Conservation (phyloP, 2,329 filamentous ascomycete species). For the Rosellinia necatrix region DNA sequence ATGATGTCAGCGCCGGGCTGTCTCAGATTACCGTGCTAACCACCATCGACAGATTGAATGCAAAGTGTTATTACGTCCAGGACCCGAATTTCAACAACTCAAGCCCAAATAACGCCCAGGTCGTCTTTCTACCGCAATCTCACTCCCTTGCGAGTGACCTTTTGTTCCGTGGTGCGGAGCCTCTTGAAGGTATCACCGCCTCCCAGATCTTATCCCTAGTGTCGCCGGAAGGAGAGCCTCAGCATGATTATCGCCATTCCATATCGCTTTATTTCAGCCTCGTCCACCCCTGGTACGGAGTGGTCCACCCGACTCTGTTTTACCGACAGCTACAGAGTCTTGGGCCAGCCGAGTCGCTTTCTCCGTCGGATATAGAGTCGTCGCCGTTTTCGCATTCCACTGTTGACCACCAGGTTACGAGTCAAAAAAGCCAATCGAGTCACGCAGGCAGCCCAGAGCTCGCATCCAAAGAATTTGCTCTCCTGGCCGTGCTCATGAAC, state of each 20-base stretch:
- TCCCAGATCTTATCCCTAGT: slow-evolving; percentile 47
- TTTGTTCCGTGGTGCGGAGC: slow-evolving; percentile 37
- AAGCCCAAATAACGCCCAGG: slow-evolving; percentile 32
- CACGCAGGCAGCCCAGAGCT: slow-evolving; percentile 25
- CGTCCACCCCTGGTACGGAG: slow-evolving; percentile 49
- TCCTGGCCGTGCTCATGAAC: slow-evolving; percentile 50
- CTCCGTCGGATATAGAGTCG: slow-evolving; percentile 27
- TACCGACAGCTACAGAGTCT: slow-evolving; percentile 37
- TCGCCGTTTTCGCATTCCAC: slow-evolving; percentile 28
- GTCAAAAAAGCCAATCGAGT: slow-evolving; percentile 18
- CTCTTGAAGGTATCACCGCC: slow-evolving; percentile 43
- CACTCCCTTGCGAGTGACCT: slow-evolving; percentile 36
- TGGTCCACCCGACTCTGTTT: slow-evolving; percentile 48
- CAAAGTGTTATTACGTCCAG: slow-evolving; percentile 41
- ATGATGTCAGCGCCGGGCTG: neutral
- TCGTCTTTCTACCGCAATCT: slow-evolving; percentile 39
- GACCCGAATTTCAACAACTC: slow-evolving; percentile 34
- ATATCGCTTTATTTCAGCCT: slow-evolving; percentile 47
- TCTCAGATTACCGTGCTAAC: slow-evolving; percentile 21
- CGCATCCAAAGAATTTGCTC: slow-evolving; percentile 40
- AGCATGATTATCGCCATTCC: slow-evolving; percentile 45
- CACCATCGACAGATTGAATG: slow-evolving; percentile 36
- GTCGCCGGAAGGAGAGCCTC: slow-evolving; percentile 35
- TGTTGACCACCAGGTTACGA: slow-evolving; percentile 19
- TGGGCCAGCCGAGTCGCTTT: slow-evolving; percentile 26